These are phyloP conservation scores for Trichoderma atrobrunneum DNA, from an alignment of 2,329 filamentous ascomycete species.

Conservation along the genomic window DNA sequence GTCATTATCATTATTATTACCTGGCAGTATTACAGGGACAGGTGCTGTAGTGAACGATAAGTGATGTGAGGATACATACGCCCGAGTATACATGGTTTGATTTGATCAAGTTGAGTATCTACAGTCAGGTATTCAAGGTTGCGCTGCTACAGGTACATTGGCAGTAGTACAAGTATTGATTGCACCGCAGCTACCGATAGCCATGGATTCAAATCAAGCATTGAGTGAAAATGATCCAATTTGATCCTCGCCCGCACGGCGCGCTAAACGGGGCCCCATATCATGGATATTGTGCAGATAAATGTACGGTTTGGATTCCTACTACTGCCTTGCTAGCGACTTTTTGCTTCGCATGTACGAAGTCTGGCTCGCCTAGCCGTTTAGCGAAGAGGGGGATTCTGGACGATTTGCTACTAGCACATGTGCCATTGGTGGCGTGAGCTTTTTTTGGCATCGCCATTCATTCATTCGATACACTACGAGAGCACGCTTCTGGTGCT, in stretches of 20 bases:
- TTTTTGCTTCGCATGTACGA: not conserved
- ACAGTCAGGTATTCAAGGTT: no score
- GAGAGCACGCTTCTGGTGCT: not conserved
- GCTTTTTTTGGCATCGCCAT: not conserved
- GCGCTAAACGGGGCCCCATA: not conserved
- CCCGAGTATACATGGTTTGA: not conserved
- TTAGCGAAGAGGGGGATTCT: not conserved
- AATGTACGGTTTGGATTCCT: not conserved
- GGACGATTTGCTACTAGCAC: not conserved
- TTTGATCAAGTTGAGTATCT: not conserved
- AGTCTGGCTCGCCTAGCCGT: not conserved
- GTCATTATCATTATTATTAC: not conserved
- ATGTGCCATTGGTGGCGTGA: constrained; percentile 9
- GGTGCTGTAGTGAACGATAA: not conserved
- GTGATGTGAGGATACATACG: not conserved
- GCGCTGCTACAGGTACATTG: not conserved
- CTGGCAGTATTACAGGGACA: not conserved
- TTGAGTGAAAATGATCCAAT: not conserved
- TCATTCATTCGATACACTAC: not conserved
- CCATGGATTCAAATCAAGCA: not conserved
- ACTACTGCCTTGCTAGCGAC: not conserved
- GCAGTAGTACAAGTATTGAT: not conserved
- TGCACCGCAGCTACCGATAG: not conserved
- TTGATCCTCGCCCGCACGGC: constrained; percentile 11
- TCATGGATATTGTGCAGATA: not conserved